Percentiles rank a stretch among this genome's conserved stretches.
Conservation (phyloP, 2,329 filamentous ascomycete species). For the Raffaelea albimanens region DNA sequence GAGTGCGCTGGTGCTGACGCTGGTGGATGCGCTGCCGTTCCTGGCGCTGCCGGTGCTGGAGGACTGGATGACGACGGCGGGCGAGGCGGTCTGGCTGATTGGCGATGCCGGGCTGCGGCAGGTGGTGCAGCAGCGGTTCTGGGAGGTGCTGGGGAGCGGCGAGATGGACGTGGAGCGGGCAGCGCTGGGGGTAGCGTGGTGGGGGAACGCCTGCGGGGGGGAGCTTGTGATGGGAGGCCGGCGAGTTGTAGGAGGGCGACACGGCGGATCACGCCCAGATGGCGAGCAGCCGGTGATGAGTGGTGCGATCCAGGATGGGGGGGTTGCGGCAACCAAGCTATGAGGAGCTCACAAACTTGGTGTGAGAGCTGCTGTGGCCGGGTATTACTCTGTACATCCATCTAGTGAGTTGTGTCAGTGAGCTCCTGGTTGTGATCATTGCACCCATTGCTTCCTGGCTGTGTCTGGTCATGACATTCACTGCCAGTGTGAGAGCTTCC, state of each 20-base stretch:
- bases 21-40: conserved; percentile 71
- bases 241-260: conserved; percentile 1
- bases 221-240: conserved; percentile 32
- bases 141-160: conserved; percentile 68
- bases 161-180: conserved; percentile 85
- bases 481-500: too few relatives aligned
- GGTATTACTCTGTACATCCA: too few relatives aligned
- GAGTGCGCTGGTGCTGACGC: conserved; percentile 62
- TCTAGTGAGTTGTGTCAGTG: too few relatives aligned
- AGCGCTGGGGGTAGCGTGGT: conserved; percentile 74
- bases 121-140: conserved; percentile 61
- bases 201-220: conserved; percentile 54
- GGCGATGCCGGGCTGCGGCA: conserved; percentile 52
- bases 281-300: conserved; percentile 52
- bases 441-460: too few relatives aligned
- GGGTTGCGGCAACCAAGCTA: background rate
- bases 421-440: too few relatives aligned
- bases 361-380: too few relatives aligned
- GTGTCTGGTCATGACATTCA: too few relatives aligned
- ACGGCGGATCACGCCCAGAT: conserved; percentile 13
- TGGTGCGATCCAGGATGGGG: conserved; percentile 35
- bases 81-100: conserved; percentile 57
- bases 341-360: too few relatives aligned
- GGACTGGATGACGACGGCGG: conserved; percentile 70
- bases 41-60: conserved; percentile 61